Conservation (phyloP, 371 early-diverging fungal genomes). For the Actinomucor elegans region DNA sequence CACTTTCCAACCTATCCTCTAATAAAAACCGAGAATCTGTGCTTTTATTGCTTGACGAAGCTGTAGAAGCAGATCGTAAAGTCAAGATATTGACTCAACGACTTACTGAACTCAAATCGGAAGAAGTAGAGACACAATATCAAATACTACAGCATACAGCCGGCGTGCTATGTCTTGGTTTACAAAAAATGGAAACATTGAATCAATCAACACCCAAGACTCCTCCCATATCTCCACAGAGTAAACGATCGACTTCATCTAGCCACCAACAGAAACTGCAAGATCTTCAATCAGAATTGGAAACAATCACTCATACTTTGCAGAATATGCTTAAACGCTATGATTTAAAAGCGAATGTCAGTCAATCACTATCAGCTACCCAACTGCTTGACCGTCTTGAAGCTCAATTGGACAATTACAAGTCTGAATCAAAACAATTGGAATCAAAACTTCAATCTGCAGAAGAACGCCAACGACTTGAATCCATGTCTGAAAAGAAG, state of each 20-base stretch:
- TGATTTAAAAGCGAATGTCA: background rate
- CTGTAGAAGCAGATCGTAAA: constrained; percentile 55
- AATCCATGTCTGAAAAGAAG: constrained; percentile 29
- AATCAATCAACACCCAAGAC: background rate
- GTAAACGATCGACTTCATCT: background rate
- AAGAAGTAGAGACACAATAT: constrained; percentile 65
- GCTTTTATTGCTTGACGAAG: constrained; percentile 10
- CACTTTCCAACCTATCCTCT: constrained; percentile 53
- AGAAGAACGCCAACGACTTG: constrained; percentile 23
- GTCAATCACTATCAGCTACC: background rate
- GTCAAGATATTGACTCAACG: constrained; percentile 71
- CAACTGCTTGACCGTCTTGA: constrained; percentile 24
- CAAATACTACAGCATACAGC: constrained; percentile 71
- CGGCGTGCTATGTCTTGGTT: constrained; percentile 56
- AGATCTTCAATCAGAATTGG: constrained; percentile 1
- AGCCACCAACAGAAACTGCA: background rate
- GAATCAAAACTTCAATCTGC: constrained; percentile 20
- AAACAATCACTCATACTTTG: constrained; percentile 6
- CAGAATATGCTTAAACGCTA: constrained; percentile 7
- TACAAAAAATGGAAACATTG: constrained; percentile 40
- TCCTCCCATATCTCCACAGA: background rate
- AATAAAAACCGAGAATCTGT: constrained; percentile 26
- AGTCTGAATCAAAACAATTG: constrained; percentile 13
- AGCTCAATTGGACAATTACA: constrained; percentile 18
- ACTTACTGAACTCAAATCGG: constrained; percentile 58